Evolutionary conservation across 1,284 basidiomycete genomes (phyloP), one percentile per base, ranked within the genome.

Genomic region (Coriolopsis trogii): DNA sequence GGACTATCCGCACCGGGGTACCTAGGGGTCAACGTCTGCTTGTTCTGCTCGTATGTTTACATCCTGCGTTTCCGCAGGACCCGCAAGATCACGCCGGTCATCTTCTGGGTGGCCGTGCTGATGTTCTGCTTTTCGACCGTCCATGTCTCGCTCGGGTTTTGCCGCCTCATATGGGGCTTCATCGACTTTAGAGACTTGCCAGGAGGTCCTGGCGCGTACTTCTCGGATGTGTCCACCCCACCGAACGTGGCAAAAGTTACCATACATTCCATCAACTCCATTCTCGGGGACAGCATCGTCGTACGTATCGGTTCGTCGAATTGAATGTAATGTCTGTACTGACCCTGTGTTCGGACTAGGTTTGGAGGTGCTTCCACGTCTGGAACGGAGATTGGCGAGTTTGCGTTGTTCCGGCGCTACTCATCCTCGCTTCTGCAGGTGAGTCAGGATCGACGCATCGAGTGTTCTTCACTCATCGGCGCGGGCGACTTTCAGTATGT

Each of bases 171-270:
- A 43, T 61, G 66, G 56, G 72, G 72, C 16, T 74, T 73, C 64
- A 73, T 73, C 48, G 53, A 62, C 31, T 59, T 65, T 7, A 66
- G 70, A 23, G 58, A 73, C 52, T 46, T 52, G 42, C 62, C 64
- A 10, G 71, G 71, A 7, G 71, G 70, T 16, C 72, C 71, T 4
- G 63, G 59, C 24, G 70, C 66, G 3, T 73, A 68, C 55, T 73
- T 73, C 53, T 70, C 70, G 1, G 66, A 73, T 47, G 70, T 73
- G 3, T 72, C 69, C 21, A 68, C 68, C 12, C 71, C 70, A 20
- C 65, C 67, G 25, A 72, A 73, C 51, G 72, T 74, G 20, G 70
- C 67, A 20, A 74, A 74, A 49, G 72, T 73, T 25, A 67, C 65
- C 20, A 66, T 74, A 33, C 71, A 73, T 51, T 70, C 70, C 21